Evolutionary conservation across 306 rosid genomes (phyloP), one percentile per base, ranked within the genome.

Genomic region (Gleditsia sinensis): DNA sequence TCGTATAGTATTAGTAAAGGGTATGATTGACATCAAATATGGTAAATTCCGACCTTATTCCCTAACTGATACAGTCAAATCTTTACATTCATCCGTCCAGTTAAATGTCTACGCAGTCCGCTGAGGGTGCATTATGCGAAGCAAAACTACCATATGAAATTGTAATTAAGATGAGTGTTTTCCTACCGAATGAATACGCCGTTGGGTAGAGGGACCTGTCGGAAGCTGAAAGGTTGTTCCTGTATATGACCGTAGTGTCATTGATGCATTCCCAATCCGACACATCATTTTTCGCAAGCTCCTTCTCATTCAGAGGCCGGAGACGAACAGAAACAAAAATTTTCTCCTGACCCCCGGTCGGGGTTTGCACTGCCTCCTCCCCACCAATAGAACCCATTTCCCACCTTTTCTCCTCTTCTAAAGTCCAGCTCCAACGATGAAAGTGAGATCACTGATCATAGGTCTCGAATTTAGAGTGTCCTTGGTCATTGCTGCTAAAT

Each of bases 221-320:
- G 71, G 99, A 83, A 89, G 90, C 88, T 46, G 98, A 87, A 82
- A 95, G 84, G 43, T 83, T 91, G 80, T 76, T 95, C 80, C 98
- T 90, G 86, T 84, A 89, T 63, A 95, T 82, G 90, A 95, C 67
- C 28, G 96, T 87, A 75, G 75, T 81, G 30, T 92, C 95, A 79
- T 87, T 95, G 72, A 92, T 90, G 83, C 98, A 90, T 85, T 95
- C 99, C 99, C 98, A 95, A 56, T 95, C 99, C 4, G 92, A 85
- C 12, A 87, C 88, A 82, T 92, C 98, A 46, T 86, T 81, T 78
- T 88, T 92, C 17, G 83, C 67, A 40, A 77, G 43, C 76, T 95
- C 99, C 80, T 83, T 92, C 66, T 87, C 96, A 6, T 82, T 92
- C 53, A 95, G 79, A 80, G 99, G 99, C 39, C 99, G 91, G 59